phyloP scores from a whole-genome alignment of 345 rosid genomes.

The Dipteronia sinensis region DNA sequence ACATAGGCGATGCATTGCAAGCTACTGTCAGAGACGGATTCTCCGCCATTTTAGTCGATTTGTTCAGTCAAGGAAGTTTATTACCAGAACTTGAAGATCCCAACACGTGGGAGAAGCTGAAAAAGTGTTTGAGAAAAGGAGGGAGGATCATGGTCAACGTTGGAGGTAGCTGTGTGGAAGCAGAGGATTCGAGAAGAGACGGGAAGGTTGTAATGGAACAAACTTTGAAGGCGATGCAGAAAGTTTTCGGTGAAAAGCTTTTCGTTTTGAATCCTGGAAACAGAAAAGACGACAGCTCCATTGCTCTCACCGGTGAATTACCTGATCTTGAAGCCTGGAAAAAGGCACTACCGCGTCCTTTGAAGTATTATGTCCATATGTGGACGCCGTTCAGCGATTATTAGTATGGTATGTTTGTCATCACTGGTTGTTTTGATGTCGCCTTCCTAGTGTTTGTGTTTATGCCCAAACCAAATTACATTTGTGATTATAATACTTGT shows the following conservation, averaged over 20 bases:
- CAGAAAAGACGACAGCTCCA: slow-evolving; percentile 63
- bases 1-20: slow-evolving; percentile 65
- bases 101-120: slow-evolving; percentile 60
- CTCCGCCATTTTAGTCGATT: slow-evolving; percentile 64
- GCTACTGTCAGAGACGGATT: slow-evolving; percentile 61
- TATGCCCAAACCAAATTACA: background rate
- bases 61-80: slow-evolving; percentile 71
- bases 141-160: slow-evolving; percentile 73
- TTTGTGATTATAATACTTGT: background rate
- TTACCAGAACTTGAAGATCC: slow-evolving; percentile 89
- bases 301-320: slow-evolving; percentile 65
- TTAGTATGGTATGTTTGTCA: background rate
- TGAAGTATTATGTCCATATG: slow-evolving; percentile 63
- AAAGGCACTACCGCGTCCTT: slow-evolving; percentile 39
- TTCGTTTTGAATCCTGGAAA: slow-evolving; percentile 55
- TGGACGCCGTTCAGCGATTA: slow-evolving; percentile 53
- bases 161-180: slow-evolving; percentile 74
- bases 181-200: slow-evolving; percentile 62
- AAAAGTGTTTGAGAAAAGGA: slow-evolving; percentile 55
- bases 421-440: background rate
- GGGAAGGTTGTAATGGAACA: slow-evolving; percentile 75
- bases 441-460: slow-evolving; percentile 18
- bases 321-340: slow-evolving; percentile 73
- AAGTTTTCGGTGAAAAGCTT: slow-evolving; percentile 56
- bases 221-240: slow-evolving; percentile 64